A percentile compares a stretch with the other conserved stretches of the same genome.
These are phyloP conservation scores for Chalaropsis ovoidea DNA, from an alignment of 2,329 filamentous ascomycete genomes.

Conservation along the genomic window DNA sequence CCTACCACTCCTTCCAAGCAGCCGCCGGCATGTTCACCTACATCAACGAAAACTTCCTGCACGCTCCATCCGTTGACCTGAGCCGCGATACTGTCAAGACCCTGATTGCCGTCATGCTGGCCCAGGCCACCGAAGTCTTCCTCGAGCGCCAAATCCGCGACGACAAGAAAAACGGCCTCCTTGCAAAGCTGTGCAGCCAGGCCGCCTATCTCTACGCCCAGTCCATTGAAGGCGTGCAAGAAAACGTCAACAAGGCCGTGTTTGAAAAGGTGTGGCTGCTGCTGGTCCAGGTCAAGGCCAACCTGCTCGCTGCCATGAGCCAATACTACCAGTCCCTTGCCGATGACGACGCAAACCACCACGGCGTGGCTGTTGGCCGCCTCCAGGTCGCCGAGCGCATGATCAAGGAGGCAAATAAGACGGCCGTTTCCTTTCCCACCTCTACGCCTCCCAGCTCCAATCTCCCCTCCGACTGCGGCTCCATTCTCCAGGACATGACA, in stretches of 20 bases:
- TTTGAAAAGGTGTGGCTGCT: slow-evolving; percentile 92
- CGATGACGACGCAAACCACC: slow-evolving; percentile 78
- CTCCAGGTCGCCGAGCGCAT: slow-evolving; percentile 70
- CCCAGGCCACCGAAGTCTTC: slow-evolving; percentile 94
- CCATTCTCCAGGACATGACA: slow-evolving; percentile 64
- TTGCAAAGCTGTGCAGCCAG: slow-evolving; percentile 89
- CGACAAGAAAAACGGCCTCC: slow-evolving; percentile 79
- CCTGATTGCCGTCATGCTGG: slow-evolving; percentile 82
- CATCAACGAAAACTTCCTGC: slow-evolving; percentile 98
- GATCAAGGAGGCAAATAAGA: slow-evolving; percentile 65
- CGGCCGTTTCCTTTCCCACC: slow-evolving; percentile 69
- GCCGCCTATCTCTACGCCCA: slow-evolving; percentile 80
- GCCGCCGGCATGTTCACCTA: slow-evolving; percentile 99
- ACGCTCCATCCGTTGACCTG: slow-evolving; percentile 90
- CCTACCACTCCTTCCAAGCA: slow-evolving; percentile 96
- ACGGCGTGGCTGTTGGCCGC: slow-evolving; percentile 74
- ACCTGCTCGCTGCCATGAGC: slow-evolving; percentile 71
- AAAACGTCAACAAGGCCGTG: slow-evolving; percentile 79
- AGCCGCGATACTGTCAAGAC: slow-evolving; percentile 94
- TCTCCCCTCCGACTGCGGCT: slow-evolving; percentile 66
- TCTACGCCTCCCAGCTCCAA: slow-evolving; percentile 74
- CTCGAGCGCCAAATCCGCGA: slow-evolving; percentile 91
- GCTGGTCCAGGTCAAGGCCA: slow-evolving; percentile 73
- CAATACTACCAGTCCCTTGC: slow-evolving; percentile 90
- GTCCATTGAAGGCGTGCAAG: slow-evolving; percentile 79